These are phyloP conservation scores for Mycena epipterygia DNA, from an alignment of 768 basidiomycete genomes.

Conservation along the genomic window DNA sequence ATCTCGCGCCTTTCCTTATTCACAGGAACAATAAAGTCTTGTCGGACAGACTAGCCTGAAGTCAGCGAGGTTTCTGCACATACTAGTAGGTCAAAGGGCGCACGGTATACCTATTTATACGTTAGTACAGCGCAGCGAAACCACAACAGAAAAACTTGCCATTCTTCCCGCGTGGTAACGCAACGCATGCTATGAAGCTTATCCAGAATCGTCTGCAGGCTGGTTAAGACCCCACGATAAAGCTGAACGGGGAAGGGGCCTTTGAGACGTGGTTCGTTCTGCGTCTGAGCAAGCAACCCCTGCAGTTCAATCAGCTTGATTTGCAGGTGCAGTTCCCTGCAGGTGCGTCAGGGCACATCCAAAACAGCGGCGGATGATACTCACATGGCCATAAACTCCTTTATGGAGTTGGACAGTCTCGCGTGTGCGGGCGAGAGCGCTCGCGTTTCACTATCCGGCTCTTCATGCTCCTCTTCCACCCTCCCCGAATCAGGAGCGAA, in stretches of 20 bases:
- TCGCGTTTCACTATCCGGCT: slow-evolving; percentile 40
- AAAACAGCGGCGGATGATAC: slow-evolving; percentile 37
- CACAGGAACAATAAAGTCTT: slow-evolving; percentile 92
- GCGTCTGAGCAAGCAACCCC: slow-evolving; percentile 87
- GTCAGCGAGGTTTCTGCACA: slow-evolving; percentile 11
- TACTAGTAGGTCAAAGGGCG: slow-evolving; percentile 40
- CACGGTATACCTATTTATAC: slow-evolving; percentile 75
- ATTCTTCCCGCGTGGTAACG: slow-evolving; percentile 96
- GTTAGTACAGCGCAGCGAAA: slow-evolving; percentile 25
- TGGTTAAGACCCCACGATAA: slow-evolving; percentile 87
- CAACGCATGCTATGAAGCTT: slow-evolving; percentile 96
- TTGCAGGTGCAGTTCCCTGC: slow-evolving; percentile 95
- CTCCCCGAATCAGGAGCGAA: slow-evolving; percentile 65
- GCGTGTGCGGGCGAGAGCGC: slow-evolving; percentile 53
- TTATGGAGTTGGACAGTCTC: slow-evolving; percentile 72
- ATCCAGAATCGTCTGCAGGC: slow-evolving; percentile 88
- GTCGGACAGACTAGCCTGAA: slow-evolving; percentile 73
- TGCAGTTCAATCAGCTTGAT: slow-evolving; percentile 91
- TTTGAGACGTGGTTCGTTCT: slow-evolving; percentile 94
- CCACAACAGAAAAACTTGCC: slow-evolving; percentile 61
- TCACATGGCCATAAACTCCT: slow-evolving; percentile 94
- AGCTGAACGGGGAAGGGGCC: slow-evolving; percentile 92
- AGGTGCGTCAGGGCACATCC: not conserved
- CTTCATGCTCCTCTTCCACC: slow-evolving; percentile 44
- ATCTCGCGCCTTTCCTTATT: slow-evolving; percentile 92